A percentile compares a stretch with the other conserved stretches of the same genome.
Evolutionary conservation across 192 early-diverging fungal genomes (phyloP).

Genomic region (Gryganskiella cystojenkinii): DNA sequence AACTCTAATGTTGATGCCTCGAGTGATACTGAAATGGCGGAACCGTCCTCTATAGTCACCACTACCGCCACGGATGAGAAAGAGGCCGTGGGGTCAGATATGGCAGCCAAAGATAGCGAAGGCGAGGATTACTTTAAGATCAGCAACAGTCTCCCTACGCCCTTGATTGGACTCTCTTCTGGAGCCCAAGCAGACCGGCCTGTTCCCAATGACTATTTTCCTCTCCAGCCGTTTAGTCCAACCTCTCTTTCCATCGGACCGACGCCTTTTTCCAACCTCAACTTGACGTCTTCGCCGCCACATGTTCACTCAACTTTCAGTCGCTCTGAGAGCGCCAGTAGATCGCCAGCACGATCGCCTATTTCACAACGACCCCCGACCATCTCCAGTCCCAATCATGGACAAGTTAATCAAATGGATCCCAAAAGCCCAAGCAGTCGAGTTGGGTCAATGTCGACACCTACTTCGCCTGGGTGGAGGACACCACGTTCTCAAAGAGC

Average conservation of each 20-base stretch:
- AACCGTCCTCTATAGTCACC: background rate
- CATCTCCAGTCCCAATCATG: constrained; percentile 9
- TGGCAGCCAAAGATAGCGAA: background rate
- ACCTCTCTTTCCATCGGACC: constrained; percentile 37
- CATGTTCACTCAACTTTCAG: constrained; percentile 5
- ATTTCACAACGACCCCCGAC: background rate
- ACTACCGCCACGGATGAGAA: constrained; percentile 6
- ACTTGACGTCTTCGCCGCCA: constrained; percentile 38
- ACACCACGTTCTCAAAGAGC: constrained; percentile 33
- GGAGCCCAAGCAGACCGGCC: constrained; percentile 2
- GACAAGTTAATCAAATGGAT: background rate
- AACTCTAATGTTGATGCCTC: background rate
- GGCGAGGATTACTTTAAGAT: constrained; percentile 40
- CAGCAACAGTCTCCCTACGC: constrained; percentile 24
- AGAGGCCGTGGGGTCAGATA: background rate
- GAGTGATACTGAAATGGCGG: background rate
- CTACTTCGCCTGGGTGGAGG: constrained; percentile 23
- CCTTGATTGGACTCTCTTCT: constrained; percentile 28
- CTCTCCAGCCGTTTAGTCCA: constrained; percentile 49
- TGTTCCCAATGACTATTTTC: constrained; percentile 32
- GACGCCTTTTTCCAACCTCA: constrained; percentile 41
- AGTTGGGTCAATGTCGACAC: constrained; percentile 12
- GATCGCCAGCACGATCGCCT: constrained; percentile 14
- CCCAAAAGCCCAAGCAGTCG: constrained; percentile 8
- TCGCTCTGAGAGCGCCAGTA: background rate